phyloP scores from a whole-genome alignment of 2,329 filamentous ascomycete genomes.

The Diplodia corticola region DNA sequence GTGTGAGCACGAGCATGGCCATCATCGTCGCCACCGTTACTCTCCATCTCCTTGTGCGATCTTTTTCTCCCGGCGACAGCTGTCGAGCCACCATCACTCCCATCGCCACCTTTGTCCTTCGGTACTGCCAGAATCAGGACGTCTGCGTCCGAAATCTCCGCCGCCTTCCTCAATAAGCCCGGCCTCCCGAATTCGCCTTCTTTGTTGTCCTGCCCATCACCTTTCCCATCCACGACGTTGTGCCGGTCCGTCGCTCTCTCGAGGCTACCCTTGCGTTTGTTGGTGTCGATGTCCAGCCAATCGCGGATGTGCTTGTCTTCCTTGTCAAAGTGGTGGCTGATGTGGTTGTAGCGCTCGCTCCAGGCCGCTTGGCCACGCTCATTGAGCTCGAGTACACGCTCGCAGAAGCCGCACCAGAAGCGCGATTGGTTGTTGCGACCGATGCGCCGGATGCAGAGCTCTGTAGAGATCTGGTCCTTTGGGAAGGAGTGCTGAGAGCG shows the following conservation, averaged over 20 bases:
- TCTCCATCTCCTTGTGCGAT: background rate
- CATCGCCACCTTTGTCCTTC: background rate
- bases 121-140: background rate
- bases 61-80: background rate
- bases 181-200: background rate
- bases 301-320: slow-evolving; percentile 57
- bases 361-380: slow-evolving; percentile 56
- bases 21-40: background rate
- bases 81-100: background rate
- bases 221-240: background rate
- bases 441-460: slow-evolving; percentile 58
- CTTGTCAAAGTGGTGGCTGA: slow-evolving; percentile 66
- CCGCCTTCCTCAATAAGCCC: background rate
- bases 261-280: slow-evolving; percentile 37
- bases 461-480: slow-evolving; percentile 40
- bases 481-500: slow-evolving; percentile 47
- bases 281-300: slow-evolving; percentile 53
- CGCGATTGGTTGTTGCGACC: slow-evolving; percentile 63
- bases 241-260: background rate
- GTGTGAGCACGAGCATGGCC: background rate
- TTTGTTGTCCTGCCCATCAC: background rate
- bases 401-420: slow-evolving; percentile 91
- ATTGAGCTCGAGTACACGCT: slow-evolving; percentile 53
- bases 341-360: slow-evolving; percentile 69
- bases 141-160: background rate